phyloP scores from a whole-genome alignment of 768 basidiomycete genomes.

The Boletellus ananas region DNA sequence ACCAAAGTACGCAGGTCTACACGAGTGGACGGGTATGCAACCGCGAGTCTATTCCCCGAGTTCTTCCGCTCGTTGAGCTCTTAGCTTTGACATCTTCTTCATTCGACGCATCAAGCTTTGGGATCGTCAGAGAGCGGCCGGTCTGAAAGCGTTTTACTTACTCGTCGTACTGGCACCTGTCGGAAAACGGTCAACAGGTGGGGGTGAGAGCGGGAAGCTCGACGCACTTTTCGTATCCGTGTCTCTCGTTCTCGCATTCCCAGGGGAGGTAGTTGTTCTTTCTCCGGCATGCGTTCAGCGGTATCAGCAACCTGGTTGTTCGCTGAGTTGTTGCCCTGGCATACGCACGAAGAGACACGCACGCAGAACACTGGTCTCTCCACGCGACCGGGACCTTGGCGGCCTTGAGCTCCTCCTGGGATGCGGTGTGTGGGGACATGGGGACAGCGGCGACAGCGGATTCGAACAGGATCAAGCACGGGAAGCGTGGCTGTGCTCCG shows the following conservation, averaged over 20 bases:
- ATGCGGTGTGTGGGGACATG: slow-evolving; percentile 75
- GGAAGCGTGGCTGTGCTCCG: slow-evolving; percentile 19
- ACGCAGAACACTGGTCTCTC: slow-evolving; percentile 93
- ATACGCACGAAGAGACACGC: slow-evolving; percentile 31
- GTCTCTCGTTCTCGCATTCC: slow-evolving; percentile 89
- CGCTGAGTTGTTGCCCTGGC: background rate
- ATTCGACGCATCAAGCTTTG: slow-evolving; percentile 82
- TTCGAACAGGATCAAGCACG: too few species aligned
- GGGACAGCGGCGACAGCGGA: background rate
- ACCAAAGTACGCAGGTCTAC: slow-evolving; percentile 6
- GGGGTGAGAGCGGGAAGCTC: too few species aligned
- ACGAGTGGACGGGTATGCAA: slow-evolving; percentile 13
- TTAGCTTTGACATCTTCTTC: slow-evolving; percentile 77
- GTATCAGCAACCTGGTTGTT: slow-evolving; percentile 67
- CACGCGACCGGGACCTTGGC: slow-evolving; percentile 74
- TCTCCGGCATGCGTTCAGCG: slow-evolving; percentile 82
- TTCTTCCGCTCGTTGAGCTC: slow-evolving; percentile 43
- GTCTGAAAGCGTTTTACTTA: slow-evolving; percentile 39
- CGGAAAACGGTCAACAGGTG: too few species aligned
- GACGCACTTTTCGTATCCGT: slow-evolving; percentile 78
- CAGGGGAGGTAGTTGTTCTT: slow-evolving; percentile 79
- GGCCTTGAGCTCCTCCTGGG: slow-evolving; percentile 76
- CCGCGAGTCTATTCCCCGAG: slow-evolving; percentile 28
- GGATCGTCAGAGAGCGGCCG: background rate
- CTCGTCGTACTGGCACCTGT: slow-evolving; percentile 94